Evolutionary conservation across 169 alveolate species (phyloP), one percentile per base, ranked within the genome.

Genomic region (Cryptosporidium sp.): DNA sequence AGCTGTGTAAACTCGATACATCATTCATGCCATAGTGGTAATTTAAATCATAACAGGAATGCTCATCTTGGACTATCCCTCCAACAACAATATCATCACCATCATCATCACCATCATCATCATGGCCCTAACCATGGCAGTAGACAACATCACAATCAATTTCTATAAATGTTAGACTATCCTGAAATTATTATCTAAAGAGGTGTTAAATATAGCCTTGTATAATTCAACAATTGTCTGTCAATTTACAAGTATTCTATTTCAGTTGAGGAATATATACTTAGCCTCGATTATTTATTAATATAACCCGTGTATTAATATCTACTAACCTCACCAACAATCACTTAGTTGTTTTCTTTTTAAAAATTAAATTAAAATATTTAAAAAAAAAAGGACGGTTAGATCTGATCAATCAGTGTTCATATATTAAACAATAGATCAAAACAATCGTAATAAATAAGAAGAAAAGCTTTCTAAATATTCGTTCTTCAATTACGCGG

Each of bases 31-130:
- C 53, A 65, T 3, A 65, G 8, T 14, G 72, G 48, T 14, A 37
- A n/a, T 33, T 29, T 37, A n/a, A 65, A 33, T 3, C 26, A 35
- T 1, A 37, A 37, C 23, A 65, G 72, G 31, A 65, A 18, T 65
- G 53, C 14, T 14, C 53, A 12, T n/a, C 1, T 3, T 65, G 72
- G 53, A 2, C 3, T 33, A 16, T 26, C 72, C 2, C 33, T 26
- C n/a, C 71, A 56, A 31, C 86, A 73, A 9, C 72, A 73, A 21
- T 65, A 73, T 58, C 71, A 73, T 33, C 86, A 73, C 37, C 86
- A 73, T 58, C 86, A 73, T 37, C 86, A 73, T 37, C 86, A 58
- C 31, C 86, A 73, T 60, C 86, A 73, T 21, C 86, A 73, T 37
- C 86, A 73, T 37, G 60, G 68, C 56, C 85, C n/a, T 23, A 37